phyloP scores from a whole-genome alignment of 176 grass and related monocot species.

The Zea mays region DNA sequence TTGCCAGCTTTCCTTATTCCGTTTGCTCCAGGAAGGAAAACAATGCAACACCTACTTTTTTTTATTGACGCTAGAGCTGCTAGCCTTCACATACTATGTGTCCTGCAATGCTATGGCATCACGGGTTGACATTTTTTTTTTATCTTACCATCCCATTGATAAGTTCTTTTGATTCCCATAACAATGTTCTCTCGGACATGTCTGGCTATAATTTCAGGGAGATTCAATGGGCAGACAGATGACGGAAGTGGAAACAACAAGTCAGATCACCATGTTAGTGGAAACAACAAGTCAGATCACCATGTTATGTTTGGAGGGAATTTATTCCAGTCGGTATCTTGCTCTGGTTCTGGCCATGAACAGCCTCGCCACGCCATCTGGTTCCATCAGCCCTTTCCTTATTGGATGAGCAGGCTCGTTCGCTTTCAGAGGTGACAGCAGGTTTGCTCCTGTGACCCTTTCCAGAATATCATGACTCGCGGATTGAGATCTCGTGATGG shows the following conservation, averaged over 20 bases:
- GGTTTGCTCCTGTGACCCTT: constrained; percentile 35
- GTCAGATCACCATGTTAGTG: background rate
- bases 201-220: constrained; percentile 26
- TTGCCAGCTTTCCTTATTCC: background rate
- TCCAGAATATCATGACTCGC: constrained; percentile 26
- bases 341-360: constrained; percentile 9
- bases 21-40: constrained; percentile 6
- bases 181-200: constrained; percentile 3
- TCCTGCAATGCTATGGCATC: constrained; percentile 10
- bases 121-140: background rate
- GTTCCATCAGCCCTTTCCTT: constrained; percentile 20
- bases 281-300: background rate
- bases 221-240: background rate
- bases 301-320: background rate
- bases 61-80: background rate
- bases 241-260: background rate
- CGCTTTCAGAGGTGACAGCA: constrained; percentile 37
- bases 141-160: too few species aligned
- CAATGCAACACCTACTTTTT: background rate
- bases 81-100: constrained; percentile 1
- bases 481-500: constrained; percentile 23
- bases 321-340: constrained; percentile 1
- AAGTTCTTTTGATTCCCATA: constrained; percentile 7
- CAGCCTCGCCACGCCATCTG: background rate
- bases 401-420: constrained; percentile 22